Conservation (phyloP, 2,329 filamentous ascomycete genomes). For the Chalaropsis thielavioides region DNA sequence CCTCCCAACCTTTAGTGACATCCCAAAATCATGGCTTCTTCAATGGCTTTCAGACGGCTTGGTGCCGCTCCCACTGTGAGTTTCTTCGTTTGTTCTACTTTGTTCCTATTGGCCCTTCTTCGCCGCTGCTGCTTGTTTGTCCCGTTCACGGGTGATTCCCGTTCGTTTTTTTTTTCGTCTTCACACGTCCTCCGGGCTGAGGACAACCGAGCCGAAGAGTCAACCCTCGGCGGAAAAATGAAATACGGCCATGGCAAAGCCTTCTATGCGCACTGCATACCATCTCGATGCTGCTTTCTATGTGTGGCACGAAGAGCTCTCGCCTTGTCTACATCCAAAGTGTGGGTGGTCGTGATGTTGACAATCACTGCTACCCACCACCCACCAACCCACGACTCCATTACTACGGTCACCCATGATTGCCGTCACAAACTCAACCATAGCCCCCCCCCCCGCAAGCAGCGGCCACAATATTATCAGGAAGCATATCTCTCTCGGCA, state of each 20-base stretch:
- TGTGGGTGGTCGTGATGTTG: too few relatives aligned
- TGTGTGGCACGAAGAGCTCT: neutral
- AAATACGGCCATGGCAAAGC: neutral
- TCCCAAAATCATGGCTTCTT: slow-evolving; percentile 37
- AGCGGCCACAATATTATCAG: neutral
- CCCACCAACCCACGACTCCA: neutral
- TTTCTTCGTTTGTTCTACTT: slow-evolving; percentile 22
- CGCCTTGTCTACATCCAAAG: neutral
- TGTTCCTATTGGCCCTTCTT: slow-evolving; percentile 10
- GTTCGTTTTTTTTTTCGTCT: neutral
- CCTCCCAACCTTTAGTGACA: slow-evolving; percentile 1
- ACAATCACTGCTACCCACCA: neutral
- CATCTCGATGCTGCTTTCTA: neutral
- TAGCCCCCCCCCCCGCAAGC: neutral
- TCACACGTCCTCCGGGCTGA: neutral
- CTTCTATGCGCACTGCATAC: neutral
- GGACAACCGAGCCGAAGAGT: neutral
- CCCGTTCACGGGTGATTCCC: neutral
- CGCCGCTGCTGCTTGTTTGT: neutral
- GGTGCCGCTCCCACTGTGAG: slow-evolving; percentile 42
- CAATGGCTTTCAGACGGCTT: slow-evolving; percentile 50
- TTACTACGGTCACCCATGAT: neutral
- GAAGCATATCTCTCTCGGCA: slow-evolving; percentile 13
- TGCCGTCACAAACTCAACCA: neutral
- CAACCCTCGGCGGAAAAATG: neutral